Conservation (phyloP, 257 asterid species). For the Ligustrum vulgare region DNA sequence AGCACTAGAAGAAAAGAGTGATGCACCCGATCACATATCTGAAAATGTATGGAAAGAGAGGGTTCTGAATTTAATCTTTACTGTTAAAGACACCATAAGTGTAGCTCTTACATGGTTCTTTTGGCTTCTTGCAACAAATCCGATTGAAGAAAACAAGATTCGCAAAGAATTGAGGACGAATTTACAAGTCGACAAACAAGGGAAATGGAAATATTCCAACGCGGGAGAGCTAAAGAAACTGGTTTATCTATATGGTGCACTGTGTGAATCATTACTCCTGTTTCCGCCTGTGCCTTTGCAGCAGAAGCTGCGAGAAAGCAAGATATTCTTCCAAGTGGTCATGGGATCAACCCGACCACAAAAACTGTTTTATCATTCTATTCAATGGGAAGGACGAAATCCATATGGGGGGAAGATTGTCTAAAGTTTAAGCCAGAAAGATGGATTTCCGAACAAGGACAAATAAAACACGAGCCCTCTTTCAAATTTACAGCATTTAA, state of each 20-base stretch:
- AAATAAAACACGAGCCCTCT: conserved; percentile 4
- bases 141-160: background rate
- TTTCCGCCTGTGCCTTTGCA: conserved; percentile 27
- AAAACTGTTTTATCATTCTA: background rate
- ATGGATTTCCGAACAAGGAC: conserved; percentile 10
- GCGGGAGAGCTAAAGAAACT: conserved; percentile 3
- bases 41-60: background rate
- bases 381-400: conserved; percentile 4
- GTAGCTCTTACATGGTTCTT: conserved; percentile 26
- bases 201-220: conserved; percentile 8
- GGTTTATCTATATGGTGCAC: conserved; percentile 25
- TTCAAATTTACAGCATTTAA: conserved; percentile 14
- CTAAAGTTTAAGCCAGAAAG: conserved; percentile 13
- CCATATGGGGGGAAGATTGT: conserved; percentile 17
- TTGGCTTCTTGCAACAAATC: conserved; percentile 15
- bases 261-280: conserved; percentile 23
- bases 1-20: too few species aligned
- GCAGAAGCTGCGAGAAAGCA: conserved; percentile 15
- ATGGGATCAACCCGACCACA: background rate
- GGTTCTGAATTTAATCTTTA: conserved; percentile 2
- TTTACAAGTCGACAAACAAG: background rate
- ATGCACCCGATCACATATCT: background rate
- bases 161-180: conserved; percentile 1
- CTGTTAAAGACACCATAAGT: conserved; percentile 23
- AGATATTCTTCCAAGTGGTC: conserved; percentile 17